Conservation (phyloP, 2,329 filamentous ascomycete genomes). For the Fusarium palustre region DNA sequence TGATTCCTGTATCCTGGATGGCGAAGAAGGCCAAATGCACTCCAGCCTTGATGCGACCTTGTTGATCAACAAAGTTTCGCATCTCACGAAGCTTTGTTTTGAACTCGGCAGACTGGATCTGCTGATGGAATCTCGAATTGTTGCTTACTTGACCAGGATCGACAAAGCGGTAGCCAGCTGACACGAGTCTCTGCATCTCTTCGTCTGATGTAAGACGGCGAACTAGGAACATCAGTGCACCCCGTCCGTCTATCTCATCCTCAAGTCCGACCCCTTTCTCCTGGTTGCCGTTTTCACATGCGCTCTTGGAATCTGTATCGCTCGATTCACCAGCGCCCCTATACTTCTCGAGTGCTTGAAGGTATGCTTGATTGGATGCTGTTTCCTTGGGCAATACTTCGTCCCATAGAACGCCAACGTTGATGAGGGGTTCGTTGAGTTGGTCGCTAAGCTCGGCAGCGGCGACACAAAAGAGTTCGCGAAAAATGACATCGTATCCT, state of each 20-base stretch:
- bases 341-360: conserved; percentile 24
- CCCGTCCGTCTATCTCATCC: conserved; percentile 67
- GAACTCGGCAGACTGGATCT: conserved; percentile 74
- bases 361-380: conserved; percentile 36
- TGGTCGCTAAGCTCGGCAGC: conserved; percentile 77
- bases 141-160: conserved; percentile 73
- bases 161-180: conserved; percentile 81
- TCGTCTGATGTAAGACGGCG: conserved; percentile 67
- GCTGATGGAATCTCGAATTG: conserved; percentile 79
- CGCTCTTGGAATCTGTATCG: conserved; percentile 20
- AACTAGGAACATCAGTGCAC: conserved; percentile 84
- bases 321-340: conserved; percentile 1
- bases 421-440: conserved; percentile 70
- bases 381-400: conserved; percentile 76
- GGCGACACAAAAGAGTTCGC: conserved; percentile 84
- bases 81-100: conserved; percentile 72
- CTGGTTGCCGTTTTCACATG: conserved; percentile 45
- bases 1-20: conserved; percentile 47
- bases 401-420: conserved; percentile 78
- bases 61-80: conserved; percentile 65
- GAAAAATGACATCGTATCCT: conserved; percentile 81
- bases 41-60: conserved; percentile 55
- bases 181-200: conserved; percentile 73
- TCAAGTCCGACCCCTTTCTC: conserved; percentile 55
- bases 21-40: conserved; percentile 70